Evolutionary conservation across 2,329 filamentous ascomycete genomes (phyloP).

Genomic region (Trichoderma sp.): DNA sequence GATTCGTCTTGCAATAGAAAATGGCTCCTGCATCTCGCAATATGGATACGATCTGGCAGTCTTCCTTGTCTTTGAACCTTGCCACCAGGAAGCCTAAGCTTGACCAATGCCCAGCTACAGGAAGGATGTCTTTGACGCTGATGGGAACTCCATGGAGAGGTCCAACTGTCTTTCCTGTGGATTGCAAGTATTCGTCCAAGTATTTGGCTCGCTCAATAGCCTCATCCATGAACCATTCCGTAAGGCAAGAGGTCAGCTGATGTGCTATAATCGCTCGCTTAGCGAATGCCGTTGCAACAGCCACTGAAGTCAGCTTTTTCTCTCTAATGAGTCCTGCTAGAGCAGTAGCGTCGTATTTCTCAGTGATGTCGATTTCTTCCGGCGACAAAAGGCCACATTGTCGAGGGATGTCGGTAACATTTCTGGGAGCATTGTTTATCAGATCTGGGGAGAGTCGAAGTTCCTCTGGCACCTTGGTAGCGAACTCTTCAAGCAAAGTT

Average conservation of each 20-base stretch:
- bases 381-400: slow-evolving; percentile 47
- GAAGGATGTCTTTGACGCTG: slow-evolving; percentile 63
- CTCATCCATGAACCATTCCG: slow-evolving; percentile 53
- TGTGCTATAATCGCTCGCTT: slow-evolving; percentile 57
- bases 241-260: slow-evolving; percentile 55
- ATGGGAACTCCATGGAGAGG: slow-evolving; percentile 57
- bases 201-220: slow-evolving; percentile 46
- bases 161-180: slow-evolving; percentile 48
- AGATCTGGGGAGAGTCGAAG: slow-evolving; percentile 35
- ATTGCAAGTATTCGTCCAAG: slow-evolving; percentile 46
- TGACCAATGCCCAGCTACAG: slow-evolving; percentile 52
- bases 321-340: slow-evolving; percentile 44
- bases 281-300: slow-evolving; percentile 52
- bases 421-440: slow-evolving; percentile 34
- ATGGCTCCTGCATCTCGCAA: slow-evolving; percentile 61
- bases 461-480: slow-evolving; percentile 36
- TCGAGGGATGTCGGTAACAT: slow-evolving; percentile 41
- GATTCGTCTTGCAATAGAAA: slow-evolving; percentile 68
- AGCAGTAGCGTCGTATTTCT: slow-evolving; percentile 45
- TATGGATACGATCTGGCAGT: slow-evolving; percentile 59
- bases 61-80: slow-evolving; percentile 52
- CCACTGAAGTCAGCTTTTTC: slow-evolving; percentile 41
- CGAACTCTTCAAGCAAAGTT: slow-evolving; percentile 36
- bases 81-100: slow-evolving; percentile 54
- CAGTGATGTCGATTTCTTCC: slow-evolving; percentile 52